Percentiles rank a stretch among this genome's conserved stretches.
Evolutionary conservation across 768 basidiomycete genomes (phyloP).

Genomic region (Termitomyces sp.): DNA sequence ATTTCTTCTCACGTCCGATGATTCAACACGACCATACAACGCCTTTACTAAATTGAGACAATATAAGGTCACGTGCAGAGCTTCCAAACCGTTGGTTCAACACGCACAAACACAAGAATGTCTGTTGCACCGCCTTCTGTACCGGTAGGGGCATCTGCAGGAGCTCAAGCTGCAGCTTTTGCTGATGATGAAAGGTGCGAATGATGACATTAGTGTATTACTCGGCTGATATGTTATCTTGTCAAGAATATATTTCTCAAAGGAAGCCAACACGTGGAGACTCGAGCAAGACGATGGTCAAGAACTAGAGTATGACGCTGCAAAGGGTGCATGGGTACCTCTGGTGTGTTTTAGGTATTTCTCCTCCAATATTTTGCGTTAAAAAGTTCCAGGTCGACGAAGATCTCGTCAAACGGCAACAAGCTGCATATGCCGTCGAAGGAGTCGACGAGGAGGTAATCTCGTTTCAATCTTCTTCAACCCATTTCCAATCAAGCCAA

Average conservation of each 20-base stretch:
- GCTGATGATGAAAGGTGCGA: slow-evolving; percentile 68
- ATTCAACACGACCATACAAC: background rate
- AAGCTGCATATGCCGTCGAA: slow-evolving; percentile 88
- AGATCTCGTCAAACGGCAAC: slow-evolving; percentile 82
- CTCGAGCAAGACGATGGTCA: slow-evolving; percentile 86
- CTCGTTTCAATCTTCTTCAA: slow-evolving; percentile 8
- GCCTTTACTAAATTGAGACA: background rate
- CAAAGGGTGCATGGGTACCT: slow-evolving; percentile 78
- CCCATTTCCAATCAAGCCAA: slow-evolving; percentile 2
- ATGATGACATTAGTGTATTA: slow-evolving; percentile 7
- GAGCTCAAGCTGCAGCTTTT: slow-evolving; percentile 43
- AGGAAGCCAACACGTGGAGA: slow-evolving; percentile 73
- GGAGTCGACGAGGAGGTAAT: slow-evolving; percentile 94
- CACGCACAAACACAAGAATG: slow-evolving; percentile 41
- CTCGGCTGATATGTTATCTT: slow-evolving; percentile 17
- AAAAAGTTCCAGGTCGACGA: slow-evolving; percentile 68
- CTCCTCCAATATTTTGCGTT: background rate
- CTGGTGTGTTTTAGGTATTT: slow-evolving; percentile 54
- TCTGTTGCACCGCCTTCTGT: slow-evolving; percentile 45
- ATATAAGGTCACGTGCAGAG: background rate
- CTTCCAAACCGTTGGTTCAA: slow-evolving; percentile 26
- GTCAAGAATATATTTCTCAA: slow-evolving; percentile 72
- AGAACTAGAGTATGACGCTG: slow-evolving; percentile 86
- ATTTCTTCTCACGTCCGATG: background rate
- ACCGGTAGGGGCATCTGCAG: slow-evolving; percentile 48